Percentiles rank a stretch among this genome's conserved stretches.
These are phyloP conservation scores for Inonotus obliquus DNA, from an alignment of 1,284 basidiomycete species.

Conservation along the genomic window DNA sequence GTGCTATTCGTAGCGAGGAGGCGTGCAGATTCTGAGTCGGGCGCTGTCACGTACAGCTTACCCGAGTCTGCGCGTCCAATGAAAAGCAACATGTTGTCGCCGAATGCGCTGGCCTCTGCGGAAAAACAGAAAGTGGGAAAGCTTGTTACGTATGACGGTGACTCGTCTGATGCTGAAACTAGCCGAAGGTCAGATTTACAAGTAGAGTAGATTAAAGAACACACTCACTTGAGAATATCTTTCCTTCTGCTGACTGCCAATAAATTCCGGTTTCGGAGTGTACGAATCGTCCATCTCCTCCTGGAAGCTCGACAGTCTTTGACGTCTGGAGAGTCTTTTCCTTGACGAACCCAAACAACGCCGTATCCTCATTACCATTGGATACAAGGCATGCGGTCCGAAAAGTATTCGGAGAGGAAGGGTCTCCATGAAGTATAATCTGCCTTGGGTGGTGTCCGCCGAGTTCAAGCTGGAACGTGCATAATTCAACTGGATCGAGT, in stretches of 20 bases:
- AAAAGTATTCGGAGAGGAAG: not conserved
- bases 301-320: slow-evolving; percentile 4
- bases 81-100: slow-evolving; percentile 34
- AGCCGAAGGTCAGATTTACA: not conserved
- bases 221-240: slow-evolving; percentile 46
- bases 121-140: slow-evolving; percentile 61
- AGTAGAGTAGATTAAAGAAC: not conserved
- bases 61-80: slow-evolving; percentile 67
- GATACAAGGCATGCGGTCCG: not conserved
- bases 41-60: slow-evolving; percentile 50
- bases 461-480: slow-evolving; percentile 36
- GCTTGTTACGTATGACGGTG: slow-evolving; percentile 29
- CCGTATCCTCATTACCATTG: not conserved
- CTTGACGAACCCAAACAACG: not conserved
- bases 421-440: slow-evolving; percentile 1
- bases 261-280: slow-evolving; percentile 28
- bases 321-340: not conserved
- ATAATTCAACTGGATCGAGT: slow-evolving; percentile 53
- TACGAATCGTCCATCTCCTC: slow-evolving; percentile 39
- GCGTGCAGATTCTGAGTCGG: slow-evolving; percentile 21
- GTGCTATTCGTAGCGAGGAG: slow-evolving; percentile 60
- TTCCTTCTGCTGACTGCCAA: slow-evolving; percentile 51
- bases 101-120: slow-evolving; percentile 29
- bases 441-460: slow-evolving; percentile 5
- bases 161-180: slow-evolving; percentile 2